Base-by-base conservation (phyloP, 345 rosid genomes). In the Sisymbrium altissimum region DNA sequence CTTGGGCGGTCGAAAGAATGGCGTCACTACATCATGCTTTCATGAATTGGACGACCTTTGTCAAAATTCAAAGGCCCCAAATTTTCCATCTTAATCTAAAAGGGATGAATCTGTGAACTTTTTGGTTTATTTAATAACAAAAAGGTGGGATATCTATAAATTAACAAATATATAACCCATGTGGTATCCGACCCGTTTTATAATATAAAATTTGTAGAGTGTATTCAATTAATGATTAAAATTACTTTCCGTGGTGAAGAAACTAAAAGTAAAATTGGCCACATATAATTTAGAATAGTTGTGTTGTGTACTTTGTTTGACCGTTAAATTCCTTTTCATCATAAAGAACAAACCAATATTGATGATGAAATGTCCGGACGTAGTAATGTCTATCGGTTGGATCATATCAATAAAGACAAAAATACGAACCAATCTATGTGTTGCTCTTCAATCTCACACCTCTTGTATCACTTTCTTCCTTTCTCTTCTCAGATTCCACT, bases 341-440 rank as follows among this genome's bases (percentile, higher is more conserved):
- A 49, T 59, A 57, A 17, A 48, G 3, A 66, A 35, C 49, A 3
- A 11, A 57, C 48, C 77, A 65, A 14, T 17, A 44, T 48, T 66
- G 66, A 48, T 74, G 39, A 38, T 66, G 50, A 66, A 40, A 9
- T 44, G 61, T 48, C 61, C 45, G 14, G 43, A 58, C 66, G 67
- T 49, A 60, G 21, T 56, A 56, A 15, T 66, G 64, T 13, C 15
- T 41, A 33, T 30, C 29, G 35, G 39, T 74, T 68, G 73, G 73
- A 61, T 50, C 40, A 43, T 41, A 75, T 61, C 64, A 36, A 75
- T 53, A 55, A 68, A 62, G 70, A 75, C 70, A 75, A 68, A n/a
- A 75, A 54, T 3, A 54, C 52, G 33, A 75, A 75, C 68, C 74
- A 62, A 61, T 75, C 70, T 53, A 2, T 30, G 35, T 67, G 35